A percentile compares a stretch with the other conserved stretches of the same genome.
These are phyloP conservation scores for Yarrowia sp. DNA, from an alignment of 805 yeast genomes.

Conservation along the genomic window DNA sequence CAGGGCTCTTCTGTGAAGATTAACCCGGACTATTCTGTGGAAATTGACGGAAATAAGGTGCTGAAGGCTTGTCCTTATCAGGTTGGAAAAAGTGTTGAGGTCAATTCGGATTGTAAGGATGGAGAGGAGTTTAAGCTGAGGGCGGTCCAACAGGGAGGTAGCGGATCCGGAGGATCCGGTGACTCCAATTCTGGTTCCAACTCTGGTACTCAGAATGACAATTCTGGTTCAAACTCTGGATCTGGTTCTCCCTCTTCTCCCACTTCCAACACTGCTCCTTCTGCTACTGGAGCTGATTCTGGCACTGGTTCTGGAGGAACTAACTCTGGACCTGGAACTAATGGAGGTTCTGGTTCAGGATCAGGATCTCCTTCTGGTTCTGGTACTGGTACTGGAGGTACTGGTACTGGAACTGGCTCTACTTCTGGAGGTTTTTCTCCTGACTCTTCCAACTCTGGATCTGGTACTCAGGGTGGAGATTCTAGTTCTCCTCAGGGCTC, in stretches of 20 bases:
- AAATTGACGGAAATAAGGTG: not conserved
- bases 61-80: not conserved
- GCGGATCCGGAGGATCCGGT: not conserved
- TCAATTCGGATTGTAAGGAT: not conserved
- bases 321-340: too few relatives aligned
- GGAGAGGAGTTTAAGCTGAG: not conserved
- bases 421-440: not conserved
- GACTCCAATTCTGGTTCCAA: too few relatives aligned
- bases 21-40: not conserved
- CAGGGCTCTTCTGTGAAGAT: not conserved
- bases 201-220: too few relatives aligned
- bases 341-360: not conserved
- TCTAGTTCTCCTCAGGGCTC: not conserved
- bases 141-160: not conserved
- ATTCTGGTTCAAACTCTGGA: not conserved
- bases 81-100: not conserved
- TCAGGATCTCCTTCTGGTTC: not conserved
- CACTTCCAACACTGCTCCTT: too few relatives aligned
- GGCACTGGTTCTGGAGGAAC: too few relatives aligned
- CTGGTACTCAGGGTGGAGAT: not conserved
- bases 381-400: not conserved
- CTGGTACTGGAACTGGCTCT: not conserved
- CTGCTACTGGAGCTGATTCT: not conserved
- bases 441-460: not conserved
- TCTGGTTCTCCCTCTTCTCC: not conserved